Evolutionary conservation across 257 asterid species (phyloP).

Genomic region (Catharanthus roseus): DNA sequence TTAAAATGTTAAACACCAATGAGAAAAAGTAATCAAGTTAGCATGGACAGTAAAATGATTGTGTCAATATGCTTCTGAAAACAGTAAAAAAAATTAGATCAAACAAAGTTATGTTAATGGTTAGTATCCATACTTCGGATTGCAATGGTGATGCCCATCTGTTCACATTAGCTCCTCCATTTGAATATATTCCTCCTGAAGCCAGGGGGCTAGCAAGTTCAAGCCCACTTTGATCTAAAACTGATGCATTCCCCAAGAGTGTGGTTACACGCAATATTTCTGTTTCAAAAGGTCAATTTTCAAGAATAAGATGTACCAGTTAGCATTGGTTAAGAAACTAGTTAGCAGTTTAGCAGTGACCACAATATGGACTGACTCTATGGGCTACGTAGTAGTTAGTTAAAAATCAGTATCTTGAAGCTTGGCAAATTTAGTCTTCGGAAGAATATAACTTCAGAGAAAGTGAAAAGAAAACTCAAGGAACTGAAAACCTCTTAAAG

Average conservation of each 20-base stretch:
- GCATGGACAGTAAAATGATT: constrained; percentile 24
- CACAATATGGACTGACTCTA: constrained; percentile 67
- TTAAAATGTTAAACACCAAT: constrained; percentile 26
- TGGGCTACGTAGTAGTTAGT: constrained; percentile 51
- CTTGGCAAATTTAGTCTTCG: constrained; percentile 12
- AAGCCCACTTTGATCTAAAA: constrained; percentile 99
- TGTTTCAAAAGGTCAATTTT: constrained; percentile 99
- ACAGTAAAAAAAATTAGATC: constrained; percentile 56
- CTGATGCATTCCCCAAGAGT: constrained; percentile 98
- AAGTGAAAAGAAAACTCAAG: constrained; percentile 14
- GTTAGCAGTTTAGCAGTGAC: constrained; percentile 75
- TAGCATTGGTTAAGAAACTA: constrained; percentile 80
- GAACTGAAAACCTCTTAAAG: constrained; percentile 3
- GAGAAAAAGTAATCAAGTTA: constrained; percentile 30
- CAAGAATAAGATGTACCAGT: constrained; percentile 98
- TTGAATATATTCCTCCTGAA: constrained; percentile 92
- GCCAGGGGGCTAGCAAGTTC: constrained; percentile 99
- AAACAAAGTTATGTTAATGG: constrained; percentile 86
- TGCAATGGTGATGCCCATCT: constrained; percentile 97
- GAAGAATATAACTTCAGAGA: constrained; percentile 9
- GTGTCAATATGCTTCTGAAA: constrained; percentile 41
- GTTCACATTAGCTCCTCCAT: constrained; percentile 99
- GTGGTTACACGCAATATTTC: constrained; percentile 99
- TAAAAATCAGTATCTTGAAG: constrained; percentile 16
- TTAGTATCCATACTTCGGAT: constrained; percentile 99